Evolutionary conservation across 305 asterid species (phyloP).

Genomic region (Stenogyne calaminthoides): DNA sequence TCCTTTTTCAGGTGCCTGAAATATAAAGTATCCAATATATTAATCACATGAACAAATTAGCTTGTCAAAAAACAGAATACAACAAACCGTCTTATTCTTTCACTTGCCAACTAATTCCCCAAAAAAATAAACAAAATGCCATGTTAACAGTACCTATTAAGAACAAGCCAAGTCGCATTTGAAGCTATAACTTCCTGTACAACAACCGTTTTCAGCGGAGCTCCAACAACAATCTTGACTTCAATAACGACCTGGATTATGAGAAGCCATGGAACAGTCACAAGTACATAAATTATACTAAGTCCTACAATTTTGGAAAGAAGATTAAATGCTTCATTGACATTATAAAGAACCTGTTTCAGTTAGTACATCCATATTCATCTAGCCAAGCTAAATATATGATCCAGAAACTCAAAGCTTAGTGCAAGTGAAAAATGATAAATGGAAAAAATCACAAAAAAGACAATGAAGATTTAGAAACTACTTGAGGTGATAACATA

Average conservation of each 20-base stretch:
- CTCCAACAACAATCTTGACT: conserved; percentile 67
- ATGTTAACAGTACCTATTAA: conserved; percentile 53
- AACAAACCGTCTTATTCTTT: neutral
- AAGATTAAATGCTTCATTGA: neutral
- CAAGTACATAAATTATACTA: neutral
- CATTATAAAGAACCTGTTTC: neutral
- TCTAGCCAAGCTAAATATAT: neutral
- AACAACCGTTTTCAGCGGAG: conserved; percentile 54
- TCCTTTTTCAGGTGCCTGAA: conserved; percentile 53
- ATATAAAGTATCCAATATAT: neutral
- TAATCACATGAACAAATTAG: too few relatives aligned
- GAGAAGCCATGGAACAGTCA: neutral
- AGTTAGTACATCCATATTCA: neutral
- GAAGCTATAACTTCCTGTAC: conserved; percentile 58
- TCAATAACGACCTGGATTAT: conserved; percentile 56
- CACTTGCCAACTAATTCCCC: neutral
- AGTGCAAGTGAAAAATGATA: neutral
- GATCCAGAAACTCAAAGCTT: neutral
- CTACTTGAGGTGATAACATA: too few relatives aligned
- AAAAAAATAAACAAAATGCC: neutral
- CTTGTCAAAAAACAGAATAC: neutral
- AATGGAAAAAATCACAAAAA: neutral
- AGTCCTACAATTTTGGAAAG: neutral
- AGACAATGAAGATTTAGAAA: neutral
- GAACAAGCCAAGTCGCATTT: conserved; percentile 60